phyloP scores from a whole-genome alignment of 2,329 filamentous ascomycete genomes.

The Cercospora sp. region DNA sequence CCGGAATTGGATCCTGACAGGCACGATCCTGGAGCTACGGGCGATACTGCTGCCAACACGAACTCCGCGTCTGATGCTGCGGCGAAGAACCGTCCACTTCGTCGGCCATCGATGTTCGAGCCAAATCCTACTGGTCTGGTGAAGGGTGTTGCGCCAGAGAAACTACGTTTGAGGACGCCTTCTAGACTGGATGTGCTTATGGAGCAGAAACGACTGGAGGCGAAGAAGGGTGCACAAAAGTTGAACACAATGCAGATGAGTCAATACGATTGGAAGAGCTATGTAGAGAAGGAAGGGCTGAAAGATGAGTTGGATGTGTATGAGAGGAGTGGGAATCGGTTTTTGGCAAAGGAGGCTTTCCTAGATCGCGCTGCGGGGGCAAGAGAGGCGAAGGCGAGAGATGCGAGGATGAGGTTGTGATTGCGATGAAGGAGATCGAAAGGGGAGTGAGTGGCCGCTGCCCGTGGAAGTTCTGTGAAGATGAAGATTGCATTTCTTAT shows the following conservation, averaged over 20 bases:
- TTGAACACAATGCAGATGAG: conserved; percentile 69
- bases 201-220: conserved; percentile 37
- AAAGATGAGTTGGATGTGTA: conserved; percentile 62
- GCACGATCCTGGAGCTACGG: conserved; percentile 8
- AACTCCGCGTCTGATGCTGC: conserved; percentile 27
- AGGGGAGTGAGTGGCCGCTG: not conserved
- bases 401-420: conserved; percentile 49
- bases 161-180: conserved; percentile 43
- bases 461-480: conserved; percentile 7
- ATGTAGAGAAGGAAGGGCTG: conserved; percentile 61
- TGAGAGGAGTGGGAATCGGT: conserved; percentile 63
- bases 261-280: conserved; percentile 64
- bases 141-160: conserved; percentile 48
- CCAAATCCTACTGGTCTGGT: conserved; percentile 52
- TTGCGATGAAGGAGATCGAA: not conserved
- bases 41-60: conserved; percentile 28
- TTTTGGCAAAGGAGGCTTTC: conserved; percentile 63
- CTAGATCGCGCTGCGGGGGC: conserved; percentile 59
- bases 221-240: conserved; percentile 51
- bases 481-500: conserved; percentile 13
- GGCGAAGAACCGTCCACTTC: conserved; percentile 44
- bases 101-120: conserved; percentile 53
- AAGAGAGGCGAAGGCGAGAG: conserved; percentile 57
- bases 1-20: conserved; percentile 38
- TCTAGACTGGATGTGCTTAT: conserved; percentile 36